These are phyloP conservation scores for Crataegus laevigata DNA, from an alignment of 306 rosid species.

Conservation along the genomic window DNA sequence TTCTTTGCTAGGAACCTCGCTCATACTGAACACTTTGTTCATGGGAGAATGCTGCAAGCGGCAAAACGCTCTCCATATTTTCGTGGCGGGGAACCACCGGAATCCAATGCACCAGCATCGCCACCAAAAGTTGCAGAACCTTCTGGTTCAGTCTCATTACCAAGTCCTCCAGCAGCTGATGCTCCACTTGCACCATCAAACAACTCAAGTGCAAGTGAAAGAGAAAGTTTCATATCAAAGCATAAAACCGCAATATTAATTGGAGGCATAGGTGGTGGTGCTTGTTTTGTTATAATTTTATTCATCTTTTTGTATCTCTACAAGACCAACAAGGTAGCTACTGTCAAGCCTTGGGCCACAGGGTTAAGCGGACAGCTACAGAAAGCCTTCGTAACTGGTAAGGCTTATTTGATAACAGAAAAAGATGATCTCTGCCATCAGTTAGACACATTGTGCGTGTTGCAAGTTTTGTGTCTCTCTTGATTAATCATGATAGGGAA, in stretches of 20 bases:
- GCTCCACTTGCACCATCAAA: background rate
- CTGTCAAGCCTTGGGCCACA: slow-evolving; percentile 88
- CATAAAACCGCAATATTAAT: slow-evolving; percentile 20
- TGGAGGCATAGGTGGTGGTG: slow-evolving; percentile 41
- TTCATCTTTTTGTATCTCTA: slow-evolving; percentile 39
- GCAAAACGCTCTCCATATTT: no score
- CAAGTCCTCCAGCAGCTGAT: background rate
- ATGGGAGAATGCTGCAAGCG: slow-evolving; percentile 20
- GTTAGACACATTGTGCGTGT: background rate
- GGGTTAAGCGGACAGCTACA: slow-evolving; percentile 99
- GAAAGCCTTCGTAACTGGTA: slow-evolving; percentile 91
- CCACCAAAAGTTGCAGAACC: background rate
- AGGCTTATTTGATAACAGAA: slow-evolving; percentile 1
- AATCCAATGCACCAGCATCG: background rate
- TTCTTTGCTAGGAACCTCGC: slow-evolving; percentile 35
- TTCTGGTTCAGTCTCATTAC: background rate
- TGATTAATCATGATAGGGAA: slow-evolving; percentile 10
- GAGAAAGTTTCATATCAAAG: background rate
- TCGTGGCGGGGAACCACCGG: no score
- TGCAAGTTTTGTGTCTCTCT: background rate
- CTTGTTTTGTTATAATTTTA: slow-evolving; percentile 25
- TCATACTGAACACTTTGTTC: slow-evolving; percentile 16
- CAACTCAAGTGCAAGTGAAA: background rate
- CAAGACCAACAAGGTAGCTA: slow-evolving; percentile 51
- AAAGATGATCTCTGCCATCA: background rate